Evolutionary conservation across 352 stramenopile species (phyloP), one percentile per base, ranked within the genome.

Genomic region (Saprolegnia diclina): DNA sequence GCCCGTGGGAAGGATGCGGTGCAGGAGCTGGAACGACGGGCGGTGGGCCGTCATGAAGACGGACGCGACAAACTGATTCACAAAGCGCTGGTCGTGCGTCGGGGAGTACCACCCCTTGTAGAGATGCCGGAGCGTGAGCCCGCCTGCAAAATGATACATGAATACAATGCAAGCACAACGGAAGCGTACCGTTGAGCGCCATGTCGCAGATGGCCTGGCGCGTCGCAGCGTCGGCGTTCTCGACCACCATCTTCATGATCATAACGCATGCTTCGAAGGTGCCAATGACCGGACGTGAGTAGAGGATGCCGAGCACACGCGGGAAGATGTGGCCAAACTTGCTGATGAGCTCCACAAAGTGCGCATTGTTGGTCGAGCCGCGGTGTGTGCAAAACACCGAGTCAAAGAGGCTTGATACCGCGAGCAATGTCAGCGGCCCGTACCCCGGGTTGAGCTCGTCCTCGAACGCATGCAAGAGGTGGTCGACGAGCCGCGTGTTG

Each of bases 21-120:
- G 62, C 0, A 94, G 67, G 72, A 92, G 76, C 38, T 91, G 80
- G 62, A 86, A 88, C 11, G 86, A 92, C 3, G 77, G 66, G 64
- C 81, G 83, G 72, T 94, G 86, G 65, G 90, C 79, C 22, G 82
- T 81, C 38, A 89, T 79, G 82, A 84, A 94, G 22, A 94, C 91
- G 11, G 77, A 84, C 9, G 74, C 72, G 29, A 94, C 81, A 45
- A 85, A 90, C 65, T 88, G 83, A 63, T 88, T 91, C 10, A 81
- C 83, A 55, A 89, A 81, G 13, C 81, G 83, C 5, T 80, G 83
- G 14, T 78, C 76, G 24, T 82, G 77, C 0, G 74, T 78, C 11
- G 76, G 73, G 38, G 90, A 76, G 38, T 92, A 94, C 55, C 92
- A 87, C 2, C 81, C 82, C 32, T 88, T 84, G 69, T 85, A 79